Evolutionary conservation across 805 yeast genomes (phyloP).

Genomic region (Metschnikowia santaceciliae): DNA sequence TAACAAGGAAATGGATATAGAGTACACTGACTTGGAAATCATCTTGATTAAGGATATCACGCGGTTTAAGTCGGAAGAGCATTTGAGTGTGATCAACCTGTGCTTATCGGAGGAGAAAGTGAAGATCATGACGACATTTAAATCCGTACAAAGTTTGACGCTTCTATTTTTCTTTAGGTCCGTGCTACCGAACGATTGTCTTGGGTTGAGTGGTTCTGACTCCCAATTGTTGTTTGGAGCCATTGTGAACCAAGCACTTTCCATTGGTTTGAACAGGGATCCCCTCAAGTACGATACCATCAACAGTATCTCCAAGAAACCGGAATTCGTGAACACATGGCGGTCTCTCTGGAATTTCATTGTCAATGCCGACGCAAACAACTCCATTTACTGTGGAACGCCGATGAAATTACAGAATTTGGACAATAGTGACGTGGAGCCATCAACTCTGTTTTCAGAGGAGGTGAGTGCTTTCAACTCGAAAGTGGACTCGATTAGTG

Average conservation of each 20-base stretch:
- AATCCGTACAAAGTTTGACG: slow-evolving; percentile 33
- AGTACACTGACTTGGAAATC: slow-evolving; percentile 26
- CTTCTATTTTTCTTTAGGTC: slow-evolving; percentile 32
- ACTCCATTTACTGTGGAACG: slow-evolving; percentile 32
- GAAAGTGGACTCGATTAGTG: slow-evolving; percentile 19
- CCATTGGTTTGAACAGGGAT: slow-evolving; percentile 40
- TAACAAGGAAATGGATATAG: slow-evolving; percentile 26
- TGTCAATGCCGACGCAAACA: slow-evolving; percentile 26
- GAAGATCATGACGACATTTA: slow-evolving; percentile 29
- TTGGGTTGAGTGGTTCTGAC: slow-evolving; percentile 39
- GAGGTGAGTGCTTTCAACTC: slow-evolving; percentile 8
- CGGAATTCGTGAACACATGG: slow-evolving; percentile 29
- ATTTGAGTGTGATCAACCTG: slow-evolving; percentile 27
- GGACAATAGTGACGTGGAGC: slow-evolving; percentile 31
- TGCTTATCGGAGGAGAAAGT: slow-evolving; percentile 33
- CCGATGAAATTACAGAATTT: slow-evolving; percentile 24
- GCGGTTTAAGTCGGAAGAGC: slow-evolving; percentile 24
- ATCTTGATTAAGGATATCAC: slow-evolving; percentile 29
- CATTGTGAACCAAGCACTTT: slow-evolving; percentile 34
- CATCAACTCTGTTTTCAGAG: slow-evolving; percentile 7
- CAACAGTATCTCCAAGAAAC: slow-evolving; percentile 27
- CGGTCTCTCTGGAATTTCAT: slow-evolving; percentile 35
- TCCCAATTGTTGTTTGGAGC: slow-evolving; percentile 36
- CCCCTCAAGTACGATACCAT: slow-evolving; percentile 31
- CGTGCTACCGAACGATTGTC: slow-evolving; percentile 41